A percentile compares a stretch with the other conserved stretches of the same genome.
phyloP scores from a whole-genome alignment of 2,329 filamentous ascomycete genomes.

The Fusarium stilboides region DNA sequence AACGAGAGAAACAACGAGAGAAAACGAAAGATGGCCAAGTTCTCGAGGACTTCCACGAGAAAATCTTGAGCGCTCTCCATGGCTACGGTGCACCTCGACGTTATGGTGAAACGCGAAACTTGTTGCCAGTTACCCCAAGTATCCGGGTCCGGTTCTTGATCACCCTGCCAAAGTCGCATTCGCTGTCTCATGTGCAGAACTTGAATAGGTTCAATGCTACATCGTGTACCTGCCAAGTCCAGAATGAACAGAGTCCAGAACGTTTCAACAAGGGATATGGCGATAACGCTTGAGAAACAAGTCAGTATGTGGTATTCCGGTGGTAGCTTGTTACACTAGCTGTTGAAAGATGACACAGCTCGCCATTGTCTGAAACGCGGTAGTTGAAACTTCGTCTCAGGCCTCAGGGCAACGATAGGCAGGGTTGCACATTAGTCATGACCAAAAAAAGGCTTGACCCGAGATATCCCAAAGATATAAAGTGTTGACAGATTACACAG shows the following conservation, averaged over 20 bases:
- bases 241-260: constrained; percentile 25
- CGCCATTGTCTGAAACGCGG: constrained; percentile 47
- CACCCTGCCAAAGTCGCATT: neutral
- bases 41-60: constrained; percentile 15
- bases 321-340: constrained; percentile 25
- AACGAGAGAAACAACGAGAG: constrained; percentile 1
- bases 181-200: constrained; percentile 31
- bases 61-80: constrained; percentile 17
- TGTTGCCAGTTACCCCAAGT: constrained; percentile 6
- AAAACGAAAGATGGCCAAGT: constrained; percentile 32
- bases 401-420: constrained; percentile 1
- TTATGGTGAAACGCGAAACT: constrained; percentile 34
- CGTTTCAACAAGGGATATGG: constrained; percentile 22
- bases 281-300: constrained; percentile 20
- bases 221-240: neutral
- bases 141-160: constrained; percentile 8
- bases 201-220: constrained; percentile 26
- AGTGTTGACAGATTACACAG: neutral
- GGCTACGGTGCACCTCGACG: constrained; percentile 15
- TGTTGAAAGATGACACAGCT: constrained; percentile 43
- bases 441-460: constrained; percentile 2
- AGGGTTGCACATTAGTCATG: constrained; percentile 8
- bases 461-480: neutral
- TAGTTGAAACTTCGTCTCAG: constrained; percentile 36
- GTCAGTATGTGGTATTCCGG: constrained; percentile 20